A percentile compares a stretch with the other conserved stretches of the same genome.
These are phyloP conservation scores for Geotrichum macrosporum DNA, from an alignment of 1,139 yeast species.

Conservation along the genomic window DNA sequence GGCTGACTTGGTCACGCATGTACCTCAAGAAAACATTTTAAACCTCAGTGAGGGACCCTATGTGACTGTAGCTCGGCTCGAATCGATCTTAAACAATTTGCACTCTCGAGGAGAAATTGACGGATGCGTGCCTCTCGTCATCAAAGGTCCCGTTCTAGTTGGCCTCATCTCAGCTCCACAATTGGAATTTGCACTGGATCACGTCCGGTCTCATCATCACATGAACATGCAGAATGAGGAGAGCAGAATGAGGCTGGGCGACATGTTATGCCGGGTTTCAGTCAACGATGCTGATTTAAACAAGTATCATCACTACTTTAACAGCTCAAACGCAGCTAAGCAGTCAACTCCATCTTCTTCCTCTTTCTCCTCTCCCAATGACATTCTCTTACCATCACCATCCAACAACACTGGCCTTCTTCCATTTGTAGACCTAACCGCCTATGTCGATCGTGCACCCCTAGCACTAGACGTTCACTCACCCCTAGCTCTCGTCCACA, in stretches of 20 bases:
- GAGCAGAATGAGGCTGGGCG: background rate
- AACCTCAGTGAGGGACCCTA: constrained; percentile 43
- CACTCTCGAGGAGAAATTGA: constrained; percentile 48
- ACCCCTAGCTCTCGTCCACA: constrained; percentile 51
- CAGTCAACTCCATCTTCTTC: too few species aligned
- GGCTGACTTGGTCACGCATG: constrained; percentile 43
- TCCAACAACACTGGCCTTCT: constrained; percentile 21
- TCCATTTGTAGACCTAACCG: constrained; percentile 41
- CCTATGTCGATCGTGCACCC: constrained; percentile 48
- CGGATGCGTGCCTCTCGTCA: constrained; percentile 53
- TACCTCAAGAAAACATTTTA: constrained; percentile 24
- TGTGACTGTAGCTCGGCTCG: constrained; percentile 39
- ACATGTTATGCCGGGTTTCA: constrained; percentile 25
- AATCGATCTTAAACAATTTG: constrained; percentile 39
- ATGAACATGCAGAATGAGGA: background rate
- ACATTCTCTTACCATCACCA: background rate
- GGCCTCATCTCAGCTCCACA: constrained; percentile 54
- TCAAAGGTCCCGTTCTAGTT: constrained; percentile 38
- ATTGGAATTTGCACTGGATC: constrained; percentile 51
- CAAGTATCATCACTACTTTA: constrained; percentile 26
- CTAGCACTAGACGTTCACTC: constrained; percentile 49
- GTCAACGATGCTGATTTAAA: constrained; percentile 25
- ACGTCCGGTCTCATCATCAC: constrained; percentile 35
- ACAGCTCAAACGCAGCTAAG: too few species aligned
- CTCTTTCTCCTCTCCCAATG: too few species aligned